Evolutionary conservation across 1,284 basidiomycete genomes (phyloP), one percentile per base, ranked within the genome.

Genomic region (Rhodotorula sp.): DNA sequence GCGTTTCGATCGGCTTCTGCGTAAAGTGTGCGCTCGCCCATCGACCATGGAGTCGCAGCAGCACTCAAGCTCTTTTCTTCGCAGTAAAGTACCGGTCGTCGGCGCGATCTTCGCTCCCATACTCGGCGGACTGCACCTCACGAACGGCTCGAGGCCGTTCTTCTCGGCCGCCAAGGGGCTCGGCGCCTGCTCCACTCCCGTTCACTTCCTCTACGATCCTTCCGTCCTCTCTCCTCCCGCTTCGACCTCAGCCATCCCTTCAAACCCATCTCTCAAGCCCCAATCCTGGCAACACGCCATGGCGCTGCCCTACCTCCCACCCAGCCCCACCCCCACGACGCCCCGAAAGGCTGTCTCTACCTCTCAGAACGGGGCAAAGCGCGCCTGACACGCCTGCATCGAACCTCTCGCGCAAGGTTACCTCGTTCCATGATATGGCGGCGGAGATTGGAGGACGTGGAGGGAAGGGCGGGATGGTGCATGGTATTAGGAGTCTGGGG

Each of bases 341-440:
- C 78, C 13, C 78, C 78, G 0, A 75, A 75, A 47, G 78, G 78
- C 1, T 75, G 76, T 48, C 69, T 79, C 3, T 76, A 77, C 62
- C 65, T 71, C 11, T 74, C 77, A 24, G 78, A 79, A 59, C 78
- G 78, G 78, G 78, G 78, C 26, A 79, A 79, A 60, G 77, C 77
- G 55, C 65, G 78, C 30, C 62, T 70, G 69, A 71, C 37, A 34
- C 57, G 6, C 70, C 70, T 1, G 69, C 60, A 24, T 66, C 69
- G 30, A 78, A 76, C 67, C 62, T 79, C 44, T 65, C 67, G 9
- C 73, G 74, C 31, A 79, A 78, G 46, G 75, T 75, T 16, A 68
- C 68, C 44, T 74, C 71, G 10, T 68, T 79, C n/a, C 70, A 67
- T 65, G 78, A 78, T 61, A 68, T 79, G 58, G 78, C 77, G 4